These are phyloP conservation scores for Vaccinium macrocarpon DNA, from an alignment of 148 eudicot genomes.

Conservation along the genomic window DNA sequence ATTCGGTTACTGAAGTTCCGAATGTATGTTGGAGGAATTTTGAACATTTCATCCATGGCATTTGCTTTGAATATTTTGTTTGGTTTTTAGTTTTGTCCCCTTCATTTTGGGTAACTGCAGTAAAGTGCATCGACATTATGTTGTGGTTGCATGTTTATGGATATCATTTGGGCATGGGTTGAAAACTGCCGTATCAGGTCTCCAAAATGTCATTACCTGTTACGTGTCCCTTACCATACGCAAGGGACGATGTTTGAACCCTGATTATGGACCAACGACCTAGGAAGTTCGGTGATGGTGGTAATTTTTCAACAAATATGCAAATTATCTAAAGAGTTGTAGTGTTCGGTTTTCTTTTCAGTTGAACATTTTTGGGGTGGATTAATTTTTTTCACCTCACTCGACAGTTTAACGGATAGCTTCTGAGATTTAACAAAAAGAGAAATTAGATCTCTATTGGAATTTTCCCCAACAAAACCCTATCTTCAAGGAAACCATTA, in stretches of 20 bases:
- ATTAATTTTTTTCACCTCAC: too few species aligned
- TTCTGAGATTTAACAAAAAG: too few species aligned
- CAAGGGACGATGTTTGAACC: background rate
- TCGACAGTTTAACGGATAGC: too few species aligned
- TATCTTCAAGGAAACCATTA: too few species aligned
- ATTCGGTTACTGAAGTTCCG: background rate
- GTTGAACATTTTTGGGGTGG: too few species aligned
- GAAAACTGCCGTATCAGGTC: background rate
- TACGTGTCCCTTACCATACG: background rate
- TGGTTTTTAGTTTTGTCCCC: background rate
- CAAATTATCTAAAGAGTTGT: too few species aligned
- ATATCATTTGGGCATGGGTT: background rate
- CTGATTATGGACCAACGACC: background rate
- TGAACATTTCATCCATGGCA: background rate
- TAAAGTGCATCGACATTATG: background rate
- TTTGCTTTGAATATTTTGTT: background rate
- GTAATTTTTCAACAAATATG: background rate
- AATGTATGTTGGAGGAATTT: background rate
- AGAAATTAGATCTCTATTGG: too few species aligned
- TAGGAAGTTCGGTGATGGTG: background rate
- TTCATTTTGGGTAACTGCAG: background rate
- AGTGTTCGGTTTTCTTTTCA: too few species aligned
- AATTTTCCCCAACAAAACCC: too few species aligned
- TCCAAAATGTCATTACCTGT: background rate
- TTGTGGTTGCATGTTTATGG: background rate